Conservation (phyloP, 345 rosid genomes). For the Lumnitzera littorea region DNA sequence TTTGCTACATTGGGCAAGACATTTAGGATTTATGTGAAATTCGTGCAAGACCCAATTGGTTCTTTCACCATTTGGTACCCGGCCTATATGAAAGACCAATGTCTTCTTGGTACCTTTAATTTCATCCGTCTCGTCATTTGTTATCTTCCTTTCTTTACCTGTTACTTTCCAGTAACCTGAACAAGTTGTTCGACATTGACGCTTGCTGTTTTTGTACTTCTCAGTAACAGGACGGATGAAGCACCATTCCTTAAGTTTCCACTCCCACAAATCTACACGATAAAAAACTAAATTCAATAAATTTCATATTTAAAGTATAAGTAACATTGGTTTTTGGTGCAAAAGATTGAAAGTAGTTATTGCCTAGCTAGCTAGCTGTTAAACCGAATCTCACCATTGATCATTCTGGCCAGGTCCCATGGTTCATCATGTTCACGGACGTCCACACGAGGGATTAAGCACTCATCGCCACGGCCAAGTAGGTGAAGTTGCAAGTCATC, state of each 20-base stretch:
- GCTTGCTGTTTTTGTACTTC: constrained; percentile 17
- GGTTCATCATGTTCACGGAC: too few relatives aligned
- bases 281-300: too few relatives aligned
- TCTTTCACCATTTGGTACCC: constrained; percentile 1
- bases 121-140: background rate
- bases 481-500: too few relatives aligned
- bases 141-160: constrained; percentile 19
- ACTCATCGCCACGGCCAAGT: too few relatives aligned
- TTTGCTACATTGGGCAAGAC: constrained; percentile 5
- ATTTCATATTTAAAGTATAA: too few relatives aligned
- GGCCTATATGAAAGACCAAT: constrained; percentile 27
- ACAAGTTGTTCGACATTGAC: constrained; percentile 9
- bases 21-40: constrained; percentile 4
- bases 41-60: constrained; percentile 31
- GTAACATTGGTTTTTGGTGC: too few relatives aligned
- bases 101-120: constrained; percentile 33
- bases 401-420: too few relatives aligned
- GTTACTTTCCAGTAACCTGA: constrained; percentile 33
- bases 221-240: constrained; percentile 28
- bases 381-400: too few relatives aligned
- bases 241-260: constrained; percentile 13
- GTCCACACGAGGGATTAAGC: too few relatives aligned
- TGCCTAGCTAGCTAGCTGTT: too few relatives aligned
- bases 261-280: too few relatives aligned
- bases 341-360: too few relatives aligned